These are phyloP conservation scores for Aspergillus haitiensis DNA, from an alignment of 495 filamentous ascomycete genomes.

Conservation along the genomic window DNA sequence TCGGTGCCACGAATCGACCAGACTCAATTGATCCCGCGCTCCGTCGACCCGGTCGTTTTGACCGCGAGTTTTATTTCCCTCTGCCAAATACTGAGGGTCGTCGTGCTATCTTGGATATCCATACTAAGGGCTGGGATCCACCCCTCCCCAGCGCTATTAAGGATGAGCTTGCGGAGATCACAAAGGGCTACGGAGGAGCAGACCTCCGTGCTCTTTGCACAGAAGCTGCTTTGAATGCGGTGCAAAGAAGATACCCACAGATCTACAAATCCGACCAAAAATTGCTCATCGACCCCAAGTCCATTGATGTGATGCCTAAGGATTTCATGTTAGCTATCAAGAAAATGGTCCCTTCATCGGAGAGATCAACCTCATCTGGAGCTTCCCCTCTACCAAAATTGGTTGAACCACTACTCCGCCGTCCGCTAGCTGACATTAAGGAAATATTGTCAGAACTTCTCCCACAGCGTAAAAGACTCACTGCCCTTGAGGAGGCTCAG, in stretches of 20 bases:
- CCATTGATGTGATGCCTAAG: constrained; percentile 79
- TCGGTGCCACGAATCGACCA: constrained; percentile 94
- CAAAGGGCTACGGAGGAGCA: constrained; percentile 95
- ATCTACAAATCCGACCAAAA: constrained; percentile 92
- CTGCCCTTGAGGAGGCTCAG: constrained; percentile 90
- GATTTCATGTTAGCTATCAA: constrained; percentile 97
- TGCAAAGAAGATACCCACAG: constrained; percentile 92
- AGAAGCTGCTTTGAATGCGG: constrained; percentile 96
- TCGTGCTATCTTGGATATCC: constrained; percentile 86
- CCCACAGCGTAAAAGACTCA: constrained; percentile 78
- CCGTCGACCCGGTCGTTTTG: constrained; percentile 93
- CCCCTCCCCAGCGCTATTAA: constrained; percentile 74
- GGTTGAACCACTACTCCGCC: constrained; percentile 78
- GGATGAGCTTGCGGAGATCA: constrained; percentile 76
- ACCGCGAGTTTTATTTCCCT: constrained; percentile 97
- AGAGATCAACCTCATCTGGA: constrained; percentile 78
- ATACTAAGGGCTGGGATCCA: constrained; percentile 90
- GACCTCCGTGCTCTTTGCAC: constrained; percentile 93
- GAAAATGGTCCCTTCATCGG: constrained; percentile 92
- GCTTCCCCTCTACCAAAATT: constrained; percentile 73
- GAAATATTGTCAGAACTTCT: constrained; percentile 70
- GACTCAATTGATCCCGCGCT: constrained; percentile 98
- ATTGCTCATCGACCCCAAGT: constrained; percentile 80
- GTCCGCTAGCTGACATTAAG: constrained; percentile 66
- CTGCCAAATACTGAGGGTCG: constrained; percentile 77